Base-by-base conservation (phyloP, 2,329 filamentous ascomycete species). In the Xylaria sp. region DNA sequence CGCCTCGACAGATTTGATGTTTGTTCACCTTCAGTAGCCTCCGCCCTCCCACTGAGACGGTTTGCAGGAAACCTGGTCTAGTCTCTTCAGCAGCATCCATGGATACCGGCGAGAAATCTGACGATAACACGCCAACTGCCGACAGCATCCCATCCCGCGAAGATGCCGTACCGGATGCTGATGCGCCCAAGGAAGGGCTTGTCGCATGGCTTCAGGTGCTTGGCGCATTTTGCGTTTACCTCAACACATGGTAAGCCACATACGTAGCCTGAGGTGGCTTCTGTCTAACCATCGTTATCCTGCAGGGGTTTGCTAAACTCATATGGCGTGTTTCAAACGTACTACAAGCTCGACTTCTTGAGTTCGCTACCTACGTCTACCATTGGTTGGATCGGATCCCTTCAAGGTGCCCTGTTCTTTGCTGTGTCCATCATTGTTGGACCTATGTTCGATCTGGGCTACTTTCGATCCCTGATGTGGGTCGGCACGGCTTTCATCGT, bases 291-390 rank as follows among this genome's bases (percentile, higher is more conserved):
- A 40, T 42, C 15, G 26, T 28, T 40, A 17, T 69, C n/a, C 6
- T 67, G 20, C n/a, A 72, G 62, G 68, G 73, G 74, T 13, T 38
- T 74, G 48, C 64, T 73, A 17, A 75, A 73, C 46, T 59, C 71
- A 0, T 77, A 68, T 57, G 74, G 75, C 2, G 67, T 68, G 10
- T 77, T 74, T 54, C 73, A 75, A 61, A 71, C 74, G 2, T 74
- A 69, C 54, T 75, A 76, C 46, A 49, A 72, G 28, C 54, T 68
- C 0, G 65, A 69, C 1, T 33, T 60, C 28, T 66, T 73, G 3
- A 38, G 58, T 1, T 44, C 17, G 3, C 20, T 63, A 23, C 62
- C 73, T 0, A 59, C 72, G 4, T 74, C 71, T 4, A 67, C 53
- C 48, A 74, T 77, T 13, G 48, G 71, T 2, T 76, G 74, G 74